Base-by-base conservation (phyloP, 2,329 filamentous ascomycete species). In the Calonectria honghensis region DNA sequence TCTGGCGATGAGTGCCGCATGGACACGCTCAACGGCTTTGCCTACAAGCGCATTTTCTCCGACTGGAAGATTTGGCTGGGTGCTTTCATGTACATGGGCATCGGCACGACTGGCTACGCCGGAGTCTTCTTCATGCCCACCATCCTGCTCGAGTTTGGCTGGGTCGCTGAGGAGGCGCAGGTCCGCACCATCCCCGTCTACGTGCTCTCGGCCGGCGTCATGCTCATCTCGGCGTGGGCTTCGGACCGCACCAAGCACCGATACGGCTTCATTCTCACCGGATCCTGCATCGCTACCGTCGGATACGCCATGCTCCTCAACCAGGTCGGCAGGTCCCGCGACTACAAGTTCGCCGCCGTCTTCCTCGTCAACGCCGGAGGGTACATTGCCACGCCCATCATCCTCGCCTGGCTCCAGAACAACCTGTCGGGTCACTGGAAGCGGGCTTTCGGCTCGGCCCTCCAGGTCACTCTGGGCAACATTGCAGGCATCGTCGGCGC, bases 341-440 rank as follows among this genome's bases (percentile, higher is more conserved):
- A 78, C 63, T 79, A 73, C 82, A 73, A 90, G 66, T 92, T 92
- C 82, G 88, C 90, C 66, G 89, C 90, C 13, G 82, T 91, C 57
- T 91, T 90, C 80, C 85, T 91, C 54, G 83, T 92, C 78, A 88
- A 89, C 3, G 84, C 85, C 10, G 90, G 91, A 20, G 88, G 88
- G 2, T 91, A 89, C 79, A 88, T 90, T 66, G 87, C 88, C 4
- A 89, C 90, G 74, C 90, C 91, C 1, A 86, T 92, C 52, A 85
- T 86, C 1, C 83, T 92, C 32, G 88, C 86, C 9, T 93, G 91
- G 90, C 83, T 92, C 13, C 79, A 86, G 72, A 91, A 92, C 79
- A 90, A 90, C 76, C 86, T 91, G 76, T 87, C 86, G 0, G 90
- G 90, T 1, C 89, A 91, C 79, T 91, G 90, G 81, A 92, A 92